Evolutionary conservation across 495 filamentous ascomycete species (phyloP).

Genomic region (Cairneyella variabilis): DNA sequence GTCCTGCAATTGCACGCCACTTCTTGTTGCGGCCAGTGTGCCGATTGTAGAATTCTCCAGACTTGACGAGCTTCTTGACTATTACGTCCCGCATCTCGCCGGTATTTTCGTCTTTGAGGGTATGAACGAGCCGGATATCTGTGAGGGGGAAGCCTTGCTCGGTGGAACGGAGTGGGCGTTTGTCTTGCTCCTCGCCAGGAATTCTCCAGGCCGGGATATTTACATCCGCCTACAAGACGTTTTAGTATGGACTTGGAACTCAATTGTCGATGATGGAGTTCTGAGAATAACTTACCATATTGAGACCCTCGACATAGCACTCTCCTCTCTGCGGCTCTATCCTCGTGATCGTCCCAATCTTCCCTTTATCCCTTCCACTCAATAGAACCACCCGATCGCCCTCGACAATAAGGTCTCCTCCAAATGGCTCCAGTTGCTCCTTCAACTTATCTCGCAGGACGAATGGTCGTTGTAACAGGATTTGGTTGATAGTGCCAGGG

Average conservation of each 20-base stretch:
- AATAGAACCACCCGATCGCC: conserved; percentile 77
- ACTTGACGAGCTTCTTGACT: conserved; percentile 59
- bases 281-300: conserved; percentile 51
- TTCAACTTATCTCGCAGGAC: conserved; percentile 31
- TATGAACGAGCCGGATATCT: conserved; percentile 74
- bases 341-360: conserved; percentile 64
- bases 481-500: conserved; percentile 19
- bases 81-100: conserved; percentile 65
- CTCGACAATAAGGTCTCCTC: conserved; percentile 53
- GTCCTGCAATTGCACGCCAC: conserved; percentile 53
- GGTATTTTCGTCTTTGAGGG: conserved; percentile 60
- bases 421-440: conserved; percentile 28
- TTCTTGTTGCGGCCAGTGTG: conserved; percentile 38
- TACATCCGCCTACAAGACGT: conserved; percentile 48
- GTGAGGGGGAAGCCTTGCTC: conserved; percentile 57
- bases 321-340: conserved; percentile 54
- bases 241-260: background rate
- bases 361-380: conserved; percentile 72
- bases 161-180: conserved; percentile 40
- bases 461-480: background rate
- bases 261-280: background rate
- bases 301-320: conserved; percentile 59
- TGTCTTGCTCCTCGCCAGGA: conserved; percentile 32
- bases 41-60: conserved; percentile 37
- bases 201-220: conserved; percentile 51